Conservation (phyloP, 257 asterid genomes). For the Gentiana dahurica region DNA sequence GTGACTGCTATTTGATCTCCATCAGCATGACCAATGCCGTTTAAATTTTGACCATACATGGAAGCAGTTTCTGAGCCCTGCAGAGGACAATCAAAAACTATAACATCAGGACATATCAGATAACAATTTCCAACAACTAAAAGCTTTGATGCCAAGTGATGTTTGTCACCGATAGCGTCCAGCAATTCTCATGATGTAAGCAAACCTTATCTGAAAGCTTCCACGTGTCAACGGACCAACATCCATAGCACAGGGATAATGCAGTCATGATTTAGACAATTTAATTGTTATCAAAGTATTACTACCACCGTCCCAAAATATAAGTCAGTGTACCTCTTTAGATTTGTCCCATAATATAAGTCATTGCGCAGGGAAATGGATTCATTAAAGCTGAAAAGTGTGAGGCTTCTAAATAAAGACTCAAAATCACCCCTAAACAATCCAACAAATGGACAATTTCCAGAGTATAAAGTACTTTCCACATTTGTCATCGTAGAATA, state of each 20-base stretch:
- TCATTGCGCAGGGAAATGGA: too few relatives aligned
- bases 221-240: conserved; percentile 8
- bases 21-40: conserved; percentile 27
- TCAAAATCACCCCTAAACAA: too few relatives aligned
- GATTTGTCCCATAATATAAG: too few relatives aligned
- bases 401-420: too few relatives aligned
- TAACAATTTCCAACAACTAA: conserved; percentile 34
- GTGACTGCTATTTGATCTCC: conserved; percentile 27
- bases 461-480: too few relatives aligned
- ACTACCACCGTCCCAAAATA: too few relatives aligned
- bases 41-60: conserved; percentile 40
- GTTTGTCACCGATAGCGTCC: conserved; percentile 18
- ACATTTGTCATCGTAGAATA: too few relatives aligned
- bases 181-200: conserved; percentile 7
- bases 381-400: too few relatives aligned
- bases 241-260: conserved; percentile 4
- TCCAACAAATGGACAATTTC: too few relatives aligned
- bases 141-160: conserved; percentile 22
- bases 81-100: conserved; percentile 48
- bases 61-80: conserved; percentile 36
- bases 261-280: conserved; percentile 1
- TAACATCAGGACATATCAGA: conserved; percentile 22
- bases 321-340: too few relatives aligned
- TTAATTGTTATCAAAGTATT: background rate
- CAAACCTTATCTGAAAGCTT: conserved; percentile 1